Evolutionary conservation across 2,329 filamentous ascomycete genomes (phyloP), one percentile per base, ranked within the genome.

Genomic region (Ophiostoma ulmi): DNA sequence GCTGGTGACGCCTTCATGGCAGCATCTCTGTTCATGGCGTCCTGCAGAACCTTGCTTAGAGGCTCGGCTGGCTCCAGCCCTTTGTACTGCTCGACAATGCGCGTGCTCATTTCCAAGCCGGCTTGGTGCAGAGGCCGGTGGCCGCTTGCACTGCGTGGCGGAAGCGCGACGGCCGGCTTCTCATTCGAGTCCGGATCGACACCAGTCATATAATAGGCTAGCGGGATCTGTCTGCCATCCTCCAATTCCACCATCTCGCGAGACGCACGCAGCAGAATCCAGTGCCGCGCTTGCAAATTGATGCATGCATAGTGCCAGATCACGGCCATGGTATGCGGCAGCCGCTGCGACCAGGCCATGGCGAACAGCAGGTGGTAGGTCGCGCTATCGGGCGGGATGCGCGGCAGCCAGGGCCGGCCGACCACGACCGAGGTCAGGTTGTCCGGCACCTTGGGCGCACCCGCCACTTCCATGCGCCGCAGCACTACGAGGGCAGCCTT

Each of bases 321-420:
- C 69, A 78, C 73, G 69, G 75, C 75, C 71, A 78, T 70, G 39
- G 76, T 70, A 67, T 78, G 77, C 13, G 78, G 76, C 26, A 79
- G 77, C 55, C 76, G 77, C 2, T 77, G 73, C 22, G 70, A 72
- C 72, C 79, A 77, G 17, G 80, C 79, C 35, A 83, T 75, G 7
- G 75, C 72, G 71, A 82, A 79, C 66, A 85, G 78, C 14, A 77
- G 72, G 48, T 78, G 72, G 74, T 81, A 83, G 0, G 79, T 80
- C 17, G 75, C 63, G 39, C 65, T 67, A 36, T 67, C 65, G 22
- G 65, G 65, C 22, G 65, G 65, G 48, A 39, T 68, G 31, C 22
- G 55, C 31, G 31, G 65, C 65, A 67, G 65, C 65, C 65, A 67
- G n/a, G 65, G 38, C n/a, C 38, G 65, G 38, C 65, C 65, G n/a